Evolutionary conservation across 495 filamentous ascomycete species (phyloP), one percentile per base, ranked within the genome.

Genomic region (Penicillium maclennaniae): DNA sequence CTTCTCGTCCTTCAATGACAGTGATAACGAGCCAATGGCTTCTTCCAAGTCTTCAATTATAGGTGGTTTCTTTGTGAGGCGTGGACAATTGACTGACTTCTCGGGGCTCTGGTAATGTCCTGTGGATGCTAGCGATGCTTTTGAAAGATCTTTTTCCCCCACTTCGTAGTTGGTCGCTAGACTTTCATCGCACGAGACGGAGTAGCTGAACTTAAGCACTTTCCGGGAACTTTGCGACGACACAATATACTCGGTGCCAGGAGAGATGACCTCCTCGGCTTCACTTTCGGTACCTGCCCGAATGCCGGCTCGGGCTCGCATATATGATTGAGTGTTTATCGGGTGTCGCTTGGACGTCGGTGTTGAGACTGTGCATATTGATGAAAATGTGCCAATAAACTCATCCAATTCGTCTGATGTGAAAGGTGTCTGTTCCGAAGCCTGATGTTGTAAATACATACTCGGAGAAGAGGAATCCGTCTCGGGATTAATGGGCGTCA

Each of bases 381-480:
- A 58, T 3, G 71, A 64, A 36, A 74, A 71, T 7, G 50, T 48
- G 20, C 61, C 61, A 14, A 64, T 52, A 7, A 71, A 49, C 16
- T 66, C 59, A 48, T 70, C 67, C 41, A 75, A 51, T 21, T 61
- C 63, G 5, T 36, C 52, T 7, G 57, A 49, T 12, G 37, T 34
- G 31, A 28, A 19, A 41, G 14, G 23, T n/a, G 34, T 28, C 9
- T 39, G 43, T 26, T 31, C 37, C 1, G 54, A 34, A 25, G 28
- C 5, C 20, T 39, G 28, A 20, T 54, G 47, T 17, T 45, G 47
- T 26, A 53, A 38, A 38, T 66, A 66, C 57, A 58, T 66, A 40
- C 53, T 61, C 36, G 58, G 61, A 25, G 58, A 53, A 23, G 54
- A 31, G 50, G 42, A 16, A 39, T 54, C 51, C 37, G 51, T 41